Percentiles rank a stretch among this genome's conserved stretches.
Evolutionary conservation across 2,329 filamentous ascomycete genomes (phyloP).

Genomic region (Phyllosticta citribraziliensis): DNA sequence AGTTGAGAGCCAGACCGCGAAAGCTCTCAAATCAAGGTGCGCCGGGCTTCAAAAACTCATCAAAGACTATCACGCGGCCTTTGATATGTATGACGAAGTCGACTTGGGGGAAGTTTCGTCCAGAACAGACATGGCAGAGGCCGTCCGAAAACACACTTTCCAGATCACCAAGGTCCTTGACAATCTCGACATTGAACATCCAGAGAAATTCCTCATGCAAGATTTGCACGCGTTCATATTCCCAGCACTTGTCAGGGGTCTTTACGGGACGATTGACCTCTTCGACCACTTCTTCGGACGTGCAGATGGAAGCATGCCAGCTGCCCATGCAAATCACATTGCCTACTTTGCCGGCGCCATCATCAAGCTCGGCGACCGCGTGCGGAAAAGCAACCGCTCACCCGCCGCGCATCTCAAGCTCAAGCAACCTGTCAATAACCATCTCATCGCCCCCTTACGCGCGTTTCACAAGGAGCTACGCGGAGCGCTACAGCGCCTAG

Average conservation of each 20-base stretch:
- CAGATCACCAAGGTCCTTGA: background rate
- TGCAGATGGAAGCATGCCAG: background rate
- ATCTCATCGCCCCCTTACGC: conserved; percentile 20
- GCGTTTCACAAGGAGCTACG: conserved; percentile 2
- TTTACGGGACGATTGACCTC: conserved; percentile 12
- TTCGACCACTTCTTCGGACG: conserved; percentile 12
- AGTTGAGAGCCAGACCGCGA: background rate
- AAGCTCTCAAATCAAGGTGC: background rate
- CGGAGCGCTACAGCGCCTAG: background rate
- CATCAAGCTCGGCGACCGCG: conserved; percentile 13
- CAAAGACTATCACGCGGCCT: background rate
- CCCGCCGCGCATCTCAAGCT: conserved; percentile 13
- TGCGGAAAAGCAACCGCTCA: conserved; percentile 17
- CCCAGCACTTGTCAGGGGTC: conserved; percentile 16
- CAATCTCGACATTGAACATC: background rate
- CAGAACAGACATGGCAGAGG: background rate
- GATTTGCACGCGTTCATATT: conserved; percentile 20
- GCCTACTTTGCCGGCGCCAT: conserved; percentile 20
- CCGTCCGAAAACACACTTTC: background rate
- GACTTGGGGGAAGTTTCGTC: background rate
- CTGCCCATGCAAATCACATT: conserved; percentile 8
- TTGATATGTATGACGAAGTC: background rate
- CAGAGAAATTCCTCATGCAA: conserved; percentile 8
- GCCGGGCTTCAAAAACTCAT: background rate
- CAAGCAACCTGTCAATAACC: conserved; percentile 17